Percentiles rank a stretch among this genome's conserved stretches.
Conservation (phyloP, 768 basidiomycete species). For the Lyophyllum shimeji region DNA sequence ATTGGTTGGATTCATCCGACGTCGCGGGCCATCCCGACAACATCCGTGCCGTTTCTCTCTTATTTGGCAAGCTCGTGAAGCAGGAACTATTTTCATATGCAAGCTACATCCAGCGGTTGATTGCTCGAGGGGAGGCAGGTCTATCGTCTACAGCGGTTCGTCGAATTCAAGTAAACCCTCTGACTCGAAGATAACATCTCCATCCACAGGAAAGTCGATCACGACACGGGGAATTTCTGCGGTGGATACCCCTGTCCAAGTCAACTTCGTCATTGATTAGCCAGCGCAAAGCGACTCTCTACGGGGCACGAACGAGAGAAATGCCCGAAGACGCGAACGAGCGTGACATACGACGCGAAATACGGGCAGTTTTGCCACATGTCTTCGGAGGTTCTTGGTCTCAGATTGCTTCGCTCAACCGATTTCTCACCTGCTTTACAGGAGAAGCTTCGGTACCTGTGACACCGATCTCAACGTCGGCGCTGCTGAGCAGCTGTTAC, state of each 20-base stretch:
- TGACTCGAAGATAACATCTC: constrained; percentile 11
- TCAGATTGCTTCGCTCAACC: neutral
- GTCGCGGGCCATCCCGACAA: constrained; percentile 57
- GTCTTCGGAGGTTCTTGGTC: constrained; percentile 57
- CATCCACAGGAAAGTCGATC: constrained; percentile 43
- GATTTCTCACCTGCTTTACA: constrained; percentile 20
- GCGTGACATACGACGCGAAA: constrained; percentile 68
- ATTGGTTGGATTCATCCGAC: constrained; percentile 74
- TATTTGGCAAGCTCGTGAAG: constrained; percentile 74
- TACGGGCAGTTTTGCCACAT: constrained; percentile 61
- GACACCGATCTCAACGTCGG: constrained; percentile 34
- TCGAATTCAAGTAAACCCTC: neutral
- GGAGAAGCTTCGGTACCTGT: constrained; percentile 27
- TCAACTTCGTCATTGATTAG: constrained; percentile 57
- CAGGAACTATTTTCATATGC: constrained; percentile 72
- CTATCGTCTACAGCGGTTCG: constrained; percentile 54
- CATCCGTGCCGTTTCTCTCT: constrained; percentile 57
- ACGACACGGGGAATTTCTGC: constrained; percentile 67
- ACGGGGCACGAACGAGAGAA: constrained; percentile 67
- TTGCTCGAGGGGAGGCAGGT: constrained; percentile 73
- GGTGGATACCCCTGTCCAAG: constrained; percentile 70
- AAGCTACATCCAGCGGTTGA: constrained; percentile 75
- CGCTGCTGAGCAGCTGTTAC: constrained; percentile 43
- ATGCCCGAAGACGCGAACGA: constrained; percentile 73
- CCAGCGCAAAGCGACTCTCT: constrained; percentile 68